These are phyloP conservation scores for Chalciporus sphaerocephalus DNA, from an alignment of 768 basidiomycete genomes.

Conservation along the genomic window DNA sequence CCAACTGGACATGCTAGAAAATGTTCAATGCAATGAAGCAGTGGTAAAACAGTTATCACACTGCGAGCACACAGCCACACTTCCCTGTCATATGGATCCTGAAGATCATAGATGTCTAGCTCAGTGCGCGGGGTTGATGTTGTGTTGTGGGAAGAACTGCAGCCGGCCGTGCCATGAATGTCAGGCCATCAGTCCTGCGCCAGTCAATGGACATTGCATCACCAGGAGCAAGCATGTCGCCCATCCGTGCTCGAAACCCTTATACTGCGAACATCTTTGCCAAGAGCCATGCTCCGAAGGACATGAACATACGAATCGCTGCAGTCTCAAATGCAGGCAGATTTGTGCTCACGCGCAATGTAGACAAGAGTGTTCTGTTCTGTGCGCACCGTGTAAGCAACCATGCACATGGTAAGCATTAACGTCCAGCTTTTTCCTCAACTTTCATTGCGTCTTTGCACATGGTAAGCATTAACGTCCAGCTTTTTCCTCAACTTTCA, in stretches of 20 bases:
- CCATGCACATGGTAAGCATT: constrained; percentile 49
- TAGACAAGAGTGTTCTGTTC: constrained; percentile 41
- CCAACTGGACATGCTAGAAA: constrained; percentile 40
- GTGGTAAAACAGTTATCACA: constrained; percentile 42
- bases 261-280: constrained; percentile 59
- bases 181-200: constrained; percentile 26
- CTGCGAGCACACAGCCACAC: constrained; percentile 51
- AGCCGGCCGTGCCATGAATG: constrained; percentile 47
- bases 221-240: constrained; percentile 34
- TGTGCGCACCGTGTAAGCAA: constrained; percentile 61
- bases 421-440: too few relatives aligned
- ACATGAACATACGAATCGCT: constrained; percentile 47
- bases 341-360: constrained; percentile 53
- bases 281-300: constrained; percentile 42
- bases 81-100: constrained; percentile 48
- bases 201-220: constrained; percentile 3
- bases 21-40: constrained; percentile 39
- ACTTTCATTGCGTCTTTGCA: constrained; percentile 2
- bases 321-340: constrained; percentile 48
- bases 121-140: constrained; percentile 42
- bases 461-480: constrained; percentile 43
- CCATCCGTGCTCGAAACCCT: constrained; percentile 48
- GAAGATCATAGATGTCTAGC: constrained; percentile 35
- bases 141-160: constrained; percentile 54
- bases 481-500: too few relatives aligned